Conservation (phyloP, 2,329 filamentous ascomycete genomes). For the Aspergillus unguis region DNA sequence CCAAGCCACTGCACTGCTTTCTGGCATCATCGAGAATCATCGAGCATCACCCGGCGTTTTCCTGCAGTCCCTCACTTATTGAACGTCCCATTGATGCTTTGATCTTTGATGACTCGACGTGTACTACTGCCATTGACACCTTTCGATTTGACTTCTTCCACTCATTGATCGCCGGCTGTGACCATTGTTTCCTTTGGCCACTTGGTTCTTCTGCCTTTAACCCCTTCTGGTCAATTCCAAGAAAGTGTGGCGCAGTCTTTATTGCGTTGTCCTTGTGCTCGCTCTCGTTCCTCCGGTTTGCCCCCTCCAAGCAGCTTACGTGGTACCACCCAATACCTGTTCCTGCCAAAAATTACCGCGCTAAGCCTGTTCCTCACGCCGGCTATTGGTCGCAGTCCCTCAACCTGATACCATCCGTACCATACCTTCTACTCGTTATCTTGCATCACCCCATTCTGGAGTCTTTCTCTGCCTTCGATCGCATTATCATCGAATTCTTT, state of each 20-base stretch:
- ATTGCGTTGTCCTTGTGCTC: slow-evolving; percentile 1
- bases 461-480: neutral
- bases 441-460: neutral
- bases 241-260: slow-evolving; percentile 18
- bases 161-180: slow-evolving; percentile 7
- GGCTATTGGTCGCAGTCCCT: too few species aligned
- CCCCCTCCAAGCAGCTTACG: slow-evolving; percentile 12
- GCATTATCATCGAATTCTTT: slow-evolving; percentile 1
- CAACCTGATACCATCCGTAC: too few species aligned
- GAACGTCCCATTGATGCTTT: slow-evolving; percentile 8
- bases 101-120: slow-evolving; percentile 16
- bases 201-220: neutral
- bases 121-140: slow-evolving; percentile 16
- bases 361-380: too few species aligned
- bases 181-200: slow-evolving; percentile 6
- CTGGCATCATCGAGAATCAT: slow-evolving; percentile 5
- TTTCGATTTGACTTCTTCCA: slow-evolving; percentile 7
- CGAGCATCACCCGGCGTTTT: slow-evolving; percentile 13
- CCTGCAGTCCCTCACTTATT: slow-evolving; percentile 11
- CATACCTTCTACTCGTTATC: slow-evolving; percentile 1
- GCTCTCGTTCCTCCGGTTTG: slow-evolving; percentile 4
- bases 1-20: neutral
- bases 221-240: neutral
- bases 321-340: neutral
- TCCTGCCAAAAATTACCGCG: too few species aligned